Percentiles rank a stretch among this genome's conserved stretches.
phyloP scores from a whole-genome alignment of 192 early-diverging fungal species.

The Pilobolus umbonatus region DNA sequence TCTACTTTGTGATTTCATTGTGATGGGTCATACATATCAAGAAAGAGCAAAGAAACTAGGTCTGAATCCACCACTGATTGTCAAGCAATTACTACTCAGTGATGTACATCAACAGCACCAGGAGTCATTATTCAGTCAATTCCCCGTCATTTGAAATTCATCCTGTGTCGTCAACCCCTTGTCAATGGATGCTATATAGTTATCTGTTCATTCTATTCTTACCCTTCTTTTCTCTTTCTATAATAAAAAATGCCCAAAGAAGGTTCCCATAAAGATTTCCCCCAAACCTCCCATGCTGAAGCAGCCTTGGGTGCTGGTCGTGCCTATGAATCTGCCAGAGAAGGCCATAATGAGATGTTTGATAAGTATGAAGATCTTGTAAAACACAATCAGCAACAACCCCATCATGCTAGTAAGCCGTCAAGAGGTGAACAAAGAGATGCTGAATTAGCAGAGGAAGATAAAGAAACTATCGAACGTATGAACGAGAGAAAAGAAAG shows the following conservation, averaged over 20 bases:
- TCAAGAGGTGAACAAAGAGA: constrained; percentile 19
- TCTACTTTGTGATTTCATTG: not conserved
- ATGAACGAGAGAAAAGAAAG: constrained; percentile 1
- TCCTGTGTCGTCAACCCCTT: not conserved
- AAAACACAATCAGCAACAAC: constrained; percentile 10
- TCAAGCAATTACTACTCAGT: not conserved
- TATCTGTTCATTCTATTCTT: not conserved
- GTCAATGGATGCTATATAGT: not conserved
- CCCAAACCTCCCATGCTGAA: constrained; percentile 19
- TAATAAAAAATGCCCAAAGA: not conserved
- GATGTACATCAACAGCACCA: not conserved
- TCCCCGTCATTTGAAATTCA: not conserved
- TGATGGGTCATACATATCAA: not conserved
- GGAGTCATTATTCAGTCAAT: not conserved
- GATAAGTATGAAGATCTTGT: constrained; percentile 9
- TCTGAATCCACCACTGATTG: not conserved
- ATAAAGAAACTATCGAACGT: constrained; percentile 6
- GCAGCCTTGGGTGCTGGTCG: constrained; percentile 17
- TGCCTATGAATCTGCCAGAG: constrained; percentile 9
- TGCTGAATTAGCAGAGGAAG: constrained; percentile 12
- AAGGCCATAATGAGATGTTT: constrained; percentile 23
- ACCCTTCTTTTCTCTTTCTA: not conserved
- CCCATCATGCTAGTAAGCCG: not conserved
- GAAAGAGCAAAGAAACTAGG: not conserved
- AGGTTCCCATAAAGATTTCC: not conserved